Base-by-base conservation (phyloP, 1,284 basidiomycete species). In the Bondarzewia mesenterica region DNA sequence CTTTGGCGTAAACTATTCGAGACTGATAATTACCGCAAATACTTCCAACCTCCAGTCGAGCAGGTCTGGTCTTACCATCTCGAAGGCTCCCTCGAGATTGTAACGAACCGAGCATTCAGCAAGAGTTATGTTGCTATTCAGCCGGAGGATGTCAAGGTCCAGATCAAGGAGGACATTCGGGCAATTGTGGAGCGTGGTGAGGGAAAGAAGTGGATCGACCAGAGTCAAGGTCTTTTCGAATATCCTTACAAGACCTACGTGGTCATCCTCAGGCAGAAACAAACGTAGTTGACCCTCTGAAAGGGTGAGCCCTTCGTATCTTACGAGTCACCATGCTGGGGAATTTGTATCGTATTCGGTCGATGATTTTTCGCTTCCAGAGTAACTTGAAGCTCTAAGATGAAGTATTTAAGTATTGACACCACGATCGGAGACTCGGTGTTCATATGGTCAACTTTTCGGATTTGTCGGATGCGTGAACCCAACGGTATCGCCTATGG, bases 61-160 rank as follows among this genome's bases (percentile, higher is more conserved):
- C 67, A 70, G 50, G 60, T 62, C 21, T 85, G 77, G 72, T 52
- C 61, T 5, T 77, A 78, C 50, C 57, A 62, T 7, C 64, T 85
- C 14, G 63, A 68, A 12, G 69, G 71, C 0, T 78, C 75, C 2
- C 62, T 68, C 23, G 66, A 80, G n/a, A 69, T 68, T 18, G 76
- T 74, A 10, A 61, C 79, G n/a, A 67, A 85, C 48, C 70, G 87
- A 44, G 82, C 78, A 0, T 67, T 64, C 47, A 88, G 78, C 67
- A 89, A 88, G 68, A 88, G 85, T 58, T 89, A 87, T 59, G 78
- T 88, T 36, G 68, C 79, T 0, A 57, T 85, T 10, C 67, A 85
- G 18, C 64, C 74, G 1, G 69, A 73, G 0, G 72, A 76, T 1
- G 73, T 79, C 51, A 82, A 76, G 61, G 59, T 63, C 16, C 66